Base-by-base conservation (phyloP, 768 basidiomycete species). In the Trametes meyenii region DNA sequence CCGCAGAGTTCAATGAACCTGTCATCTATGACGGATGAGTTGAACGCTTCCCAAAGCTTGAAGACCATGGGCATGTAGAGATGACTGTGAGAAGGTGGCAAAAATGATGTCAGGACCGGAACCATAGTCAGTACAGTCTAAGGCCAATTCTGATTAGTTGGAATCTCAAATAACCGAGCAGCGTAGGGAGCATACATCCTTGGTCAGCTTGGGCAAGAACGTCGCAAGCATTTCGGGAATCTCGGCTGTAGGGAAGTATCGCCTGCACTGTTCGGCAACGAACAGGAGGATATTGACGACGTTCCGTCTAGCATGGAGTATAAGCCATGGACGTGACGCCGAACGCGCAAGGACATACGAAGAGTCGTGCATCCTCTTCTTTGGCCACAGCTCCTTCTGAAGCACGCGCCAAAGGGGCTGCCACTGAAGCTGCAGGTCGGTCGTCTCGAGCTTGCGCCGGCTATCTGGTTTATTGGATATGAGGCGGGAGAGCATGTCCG, bases 1-100 rank as follows among this genome's bases (percentile, higher is more conserved):
- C 87, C 89, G 52, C 85, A 83, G 5, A 92, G 69, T 62, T 92
- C 88, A 6, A 93, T 76, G 49, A 93, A 75, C 61, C 89, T 82
- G 61, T 93, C 91, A 64, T 94, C 90, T 51, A 92, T 74, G 16
- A 85, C 74, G 48, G 83, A 81, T 0, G 89, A 90, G 68, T 90
- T 90, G 68, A 92, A 88, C 4, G 86, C 84, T 66, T 90, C 87
- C 89, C 91, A 91, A 5, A 92, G 74, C 58, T 80, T 85, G 76
- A 93, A 90, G 14, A 93, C 69, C 0, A 84, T 69, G 11, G 91
- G 89, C 44, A 92, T 75, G 70, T 92, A 94, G 8, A 85, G 76
- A 55, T 89, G 82, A 8, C 80, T 79, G 66, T 86, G 80, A 3
- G 83, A 81, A 5, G 83, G 84, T 3, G 92, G 92, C 36, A 94